Conservation (phyloP, 2,329 filamentous ascomycete genomes). For the Lachnellula willkommii region DNA sequence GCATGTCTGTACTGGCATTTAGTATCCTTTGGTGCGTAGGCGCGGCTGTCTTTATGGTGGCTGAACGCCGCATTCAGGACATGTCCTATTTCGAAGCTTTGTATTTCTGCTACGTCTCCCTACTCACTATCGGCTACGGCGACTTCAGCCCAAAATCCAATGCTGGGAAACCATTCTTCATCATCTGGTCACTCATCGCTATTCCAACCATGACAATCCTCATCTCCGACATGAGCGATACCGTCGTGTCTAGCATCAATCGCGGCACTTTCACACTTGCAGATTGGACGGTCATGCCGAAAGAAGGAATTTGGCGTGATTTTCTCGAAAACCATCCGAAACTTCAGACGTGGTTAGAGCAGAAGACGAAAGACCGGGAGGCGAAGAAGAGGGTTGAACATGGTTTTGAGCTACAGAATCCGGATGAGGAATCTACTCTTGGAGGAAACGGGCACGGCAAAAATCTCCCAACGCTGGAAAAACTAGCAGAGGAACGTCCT, state of each 20-base stretch:
- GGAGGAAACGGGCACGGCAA: conserved; percentile 4
- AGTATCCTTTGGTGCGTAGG: conserved; percentile 60
- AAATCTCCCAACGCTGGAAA: conserved; percentile 28
- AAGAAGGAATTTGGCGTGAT: conserved; percentile 48
- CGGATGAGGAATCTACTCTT: conserved; percentile 26
- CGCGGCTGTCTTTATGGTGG: conserved; percentile 58
- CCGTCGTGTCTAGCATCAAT: conserved; percentile 58
- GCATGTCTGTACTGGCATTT: conserved; percentile 54
- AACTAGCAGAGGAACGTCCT: conserved; percentile 36
- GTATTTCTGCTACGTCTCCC: conserved; percentile 65
- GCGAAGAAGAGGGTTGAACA: conserved; percentile 38
- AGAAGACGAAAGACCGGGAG: conserved; percentile 35
- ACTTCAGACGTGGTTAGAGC: conserved; percentile 35
- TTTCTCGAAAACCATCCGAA: conserved; percentile 45
- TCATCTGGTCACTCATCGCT: conserved; percentile 64
- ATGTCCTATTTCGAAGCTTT: conserved; percentile 60
- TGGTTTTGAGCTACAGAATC: conserved; percentile 30
- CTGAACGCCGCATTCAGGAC: conserved; percentile 47
- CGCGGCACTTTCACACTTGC: conserved; percentile 54
- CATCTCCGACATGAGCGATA: conserved; percentile 58
- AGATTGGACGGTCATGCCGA: conserved; percentile 61
- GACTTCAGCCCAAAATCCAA: conserved; percentile 60
- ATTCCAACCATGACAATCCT: conserved; percentile 67
- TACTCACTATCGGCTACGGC: conserved; percentile 66
- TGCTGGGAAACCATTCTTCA: conserved; percentile 62